Evolutionary conservation across 768 basidiomycete genomes (phyloP).

Genomic region (Trametopsis cervina): DNA sequence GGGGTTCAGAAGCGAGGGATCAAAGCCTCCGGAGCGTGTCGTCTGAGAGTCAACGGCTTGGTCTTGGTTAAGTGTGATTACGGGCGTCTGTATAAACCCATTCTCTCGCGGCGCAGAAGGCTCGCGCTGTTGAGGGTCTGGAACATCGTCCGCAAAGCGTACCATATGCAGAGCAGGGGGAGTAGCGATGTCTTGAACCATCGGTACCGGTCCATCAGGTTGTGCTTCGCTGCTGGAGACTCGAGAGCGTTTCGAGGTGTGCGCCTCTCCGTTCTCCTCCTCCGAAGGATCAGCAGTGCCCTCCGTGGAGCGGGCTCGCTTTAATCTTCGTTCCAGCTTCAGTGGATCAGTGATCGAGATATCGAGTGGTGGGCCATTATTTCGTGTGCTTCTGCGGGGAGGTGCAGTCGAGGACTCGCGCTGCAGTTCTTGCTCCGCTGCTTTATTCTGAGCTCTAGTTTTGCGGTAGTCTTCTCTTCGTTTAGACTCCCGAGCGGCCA

Average conservation of each 20-base stretch:
- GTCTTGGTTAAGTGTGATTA: slow-evolving; percentile 8
- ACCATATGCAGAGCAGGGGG: slow-evolving; percentile 35
- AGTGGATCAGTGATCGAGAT: slow-evolving; percentile 63
- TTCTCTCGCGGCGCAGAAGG: slow-evolving; percentile 12
- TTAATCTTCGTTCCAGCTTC: slow-evolving; percentile 66
- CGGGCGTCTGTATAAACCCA: background rate
- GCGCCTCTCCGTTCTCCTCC: slow-evolving; percentile 39
- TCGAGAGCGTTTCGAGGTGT: slow-evolving; percentile 53
- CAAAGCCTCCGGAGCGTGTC: slow-evolving; percentile 38
- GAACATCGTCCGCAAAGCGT: slow-evolving; percentile 39
- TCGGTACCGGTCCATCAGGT: slow-evolving; percentile 39
- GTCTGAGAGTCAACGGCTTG: background rate
- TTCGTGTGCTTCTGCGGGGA: slow-evolving; percentile 64
- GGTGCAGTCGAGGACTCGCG: slow-evolving; percentile 36
- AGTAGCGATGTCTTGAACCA: slow-evolving; percentile 31
- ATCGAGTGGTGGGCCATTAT: slow-evolving; percentile 68
- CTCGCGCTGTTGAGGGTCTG: slow-evolving; percentile 6
- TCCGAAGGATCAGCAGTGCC: slow-evolving; percentile 45
- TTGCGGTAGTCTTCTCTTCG: slow-evolving; percentile 44
- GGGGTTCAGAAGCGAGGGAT: slow-evolving; percentile 49
- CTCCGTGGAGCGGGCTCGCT: slow-evolving; percentile 59
- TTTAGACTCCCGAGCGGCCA: slow-evolving; percentile 71
- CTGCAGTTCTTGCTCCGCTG: slow-evolving; percentile 23
- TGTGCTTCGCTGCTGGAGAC: slow-evolving; percentile 25
- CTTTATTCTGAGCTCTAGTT: slow-evolving; percentile 28